Percentiles rank a stretch among this genome's conserved stretches.
Conservation (phyloP, 768 basidiomycete genomes). For the Termitomyces titanicus region DNA sequence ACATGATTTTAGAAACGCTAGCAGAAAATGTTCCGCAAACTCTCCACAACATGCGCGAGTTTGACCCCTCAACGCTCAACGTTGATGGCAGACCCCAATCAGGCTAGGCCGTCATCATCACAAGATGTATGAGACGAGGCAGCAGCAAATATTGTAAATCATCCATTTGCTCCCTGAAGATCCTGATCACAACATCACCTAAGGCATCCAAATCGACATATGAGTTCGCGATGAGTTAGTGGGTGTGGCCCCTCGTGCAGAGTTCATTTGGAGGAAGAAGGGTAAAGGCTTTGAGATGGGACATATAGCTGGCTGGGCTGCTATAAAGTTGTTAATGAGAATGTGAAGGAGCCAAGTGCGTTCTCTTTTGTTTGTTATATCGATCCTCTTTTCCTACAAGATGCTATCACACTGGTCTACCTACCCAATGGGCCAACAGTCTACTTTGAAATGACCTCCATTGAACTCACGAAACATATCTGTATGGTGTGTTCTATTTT, state of each 20-base stretch:
- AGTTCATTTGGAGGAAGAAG: conserved; percentile 83
- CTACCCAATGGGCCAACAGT: conserved; percentile 92
- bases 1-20: conserved; percentile 61
- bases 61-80: conserved; percentile 67
- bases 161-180: conserved; percentile 81
- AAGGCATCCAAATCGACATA: conserved; percentile 88
- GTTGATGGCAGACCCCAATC: conserved; percentile 50
- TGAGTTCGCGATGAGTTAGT: conserved; percentile 88
- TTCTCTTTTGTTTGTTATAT: conserved; percentile 10
- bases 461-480: conserved; percentile 87
- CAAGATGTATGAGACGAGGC: conserved; percentile 50
- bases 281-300: conserved; percentile 91
- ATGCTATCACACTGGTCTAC: conserved; percentile 88
- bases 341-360: conserved; percentile 91
- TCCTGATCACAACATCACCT: conserved; percentile 87
- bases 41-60: conserved; percentile 90
- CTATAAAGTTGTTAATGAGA: conserved; percentile 90
- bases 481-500: conserved; percentile 38
- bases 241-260: conserved; percentile 87
- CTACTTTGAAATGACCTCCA: conserved; percentile 90
- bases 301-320: conserved; percentile 89
- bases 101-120: conserved; percentile 30
- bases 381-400: conserved; percentile 37
- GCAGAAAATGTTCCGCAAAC: conserved; percentile 86
- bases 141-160: conserved; percentile 65